Percentiles rank a stretch among this genome's conserved stretches.
Conservation (phyloP, 148 eudicot genomes). For the Polygonum maritimum region DNA sequence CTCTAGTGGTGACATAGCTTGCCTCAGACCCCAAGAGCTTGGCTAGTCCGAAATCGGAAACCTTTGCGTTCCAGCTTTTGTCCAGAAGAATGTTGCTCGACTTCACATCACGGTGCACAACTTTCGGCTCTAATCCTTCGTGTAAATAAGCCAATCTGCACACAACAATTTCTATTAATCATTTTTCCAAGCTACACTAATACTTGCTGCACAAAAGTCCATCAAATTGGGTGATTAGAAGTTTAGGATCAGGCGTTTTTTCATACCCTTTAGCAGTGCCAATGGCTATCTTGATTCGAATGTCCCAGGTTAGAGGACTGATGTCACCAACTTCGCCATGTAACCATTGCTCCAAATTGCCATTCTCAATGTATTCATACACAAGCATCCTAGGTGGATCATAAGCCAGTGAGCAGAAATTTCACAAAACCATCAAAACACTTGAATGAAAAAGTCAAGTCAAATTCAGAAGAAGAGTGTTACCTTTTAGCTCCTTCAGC, state of each 20-base stretch:
- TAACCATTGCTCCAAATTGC: slow-evolving; percentile 93
- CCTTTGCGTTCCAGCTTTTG: slow-evolving; percentile 76
- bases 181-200: neutral
- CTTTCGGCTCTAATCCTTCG: slow-evolving; percentile 96
- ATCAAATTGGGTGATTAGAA: neutral
- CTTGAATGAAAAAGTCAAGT: too few relatives aligned
- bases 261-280: slow-evolving; percentile 94
- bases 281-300: slow-evolving; percentile 68
- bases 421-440: neutral
- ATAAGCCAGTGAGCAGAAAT: neutral
- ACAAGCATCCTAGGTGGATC: slow-evolving; percentile 65
- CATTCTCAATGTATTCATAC: slow-evolving; percentile 80
- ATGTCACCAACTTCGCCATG: slow-evolving; percentile 73
- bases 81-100: slow-evolving; percentile 92
- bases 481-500: slow-evolving; percentile 85
- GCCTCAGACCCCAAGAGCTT: slow-evolving; percentile 84
- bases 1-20: slow-evolving; percentile 88
- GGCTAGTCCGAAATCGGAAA: slow-evolving; percentile 95
- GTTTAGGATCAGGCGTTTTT: neutral
- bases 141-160: slow-evolving; percentile 83
- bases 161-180: neutral
- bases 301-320: slow-evolving; percentile 87
- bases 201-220: neutral
- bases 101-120: slow-evolving; percentile 95
- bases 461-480: slow-evolving; percentile 2